These are phyloP conservation scores for Nepenthes mirabilis DNA, from an alignment of 148 eudicot genomes.

Conservation along the genomic window DNA sequence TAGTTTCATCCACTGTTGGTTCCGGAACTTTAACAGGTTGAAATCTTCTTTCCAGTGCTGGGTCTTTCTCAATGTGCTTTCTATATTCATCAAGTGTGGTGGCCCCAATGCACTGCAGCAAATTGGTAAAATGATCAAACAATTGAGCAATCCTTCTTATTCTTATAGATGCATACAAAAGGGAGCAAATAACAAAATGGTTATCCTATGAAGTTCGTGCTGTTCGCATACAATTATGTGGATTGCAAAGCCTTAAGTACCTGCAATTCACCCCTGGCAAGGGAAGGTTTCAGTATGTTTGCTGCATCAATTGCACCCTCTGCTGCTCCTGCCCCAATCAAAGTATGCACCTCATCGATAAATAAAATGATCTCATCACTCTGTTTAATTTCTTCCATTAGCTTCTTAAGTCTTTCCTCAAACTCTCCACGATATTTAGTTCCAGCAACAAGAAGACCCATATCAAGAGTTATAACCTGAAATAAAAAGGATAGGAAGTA, in stretches of 20 bases:
- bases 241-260: conserved; percentile 15
- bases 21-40: conserved; percentile 96
- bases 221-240: neutral
- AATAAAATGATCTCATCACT: conserved; percentile 72
- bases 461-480: conserved; percentile 87
- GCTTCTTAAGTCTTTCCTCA: conserved; percentile 79
- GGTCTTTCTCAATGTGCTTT: conserved; percentile 91
- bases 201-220: neutral
- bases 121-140: neutral
- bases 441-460: conserved; percentile 94
- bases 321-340: conserved; percentile 91
- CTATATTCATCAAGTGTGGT: conserved; percentile 95
- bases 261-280: conserved; percentile 93
- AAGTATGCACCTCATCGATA: conserved; percentile 89
- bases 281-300: conserved; percentile 85
- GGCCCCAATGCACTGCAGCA: conserved; percentile 80
- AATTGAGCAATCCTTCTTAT: neutral
- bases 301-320: conserved; percentile 98
- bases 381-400: conserved; percentile 90
- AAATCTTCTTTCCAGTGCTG: conserved; percentile 89
- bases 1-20: conserved; percentile 83
- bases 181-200: neutral
- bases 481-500: neutral
- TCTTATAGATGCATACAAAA: neutral
- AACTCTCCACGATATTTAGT: conserved; percentile 92